Evolutionary conservation across 148 eudicot species (phyloP).

Genomic region (Pharnaceum exiguum): DNA sequence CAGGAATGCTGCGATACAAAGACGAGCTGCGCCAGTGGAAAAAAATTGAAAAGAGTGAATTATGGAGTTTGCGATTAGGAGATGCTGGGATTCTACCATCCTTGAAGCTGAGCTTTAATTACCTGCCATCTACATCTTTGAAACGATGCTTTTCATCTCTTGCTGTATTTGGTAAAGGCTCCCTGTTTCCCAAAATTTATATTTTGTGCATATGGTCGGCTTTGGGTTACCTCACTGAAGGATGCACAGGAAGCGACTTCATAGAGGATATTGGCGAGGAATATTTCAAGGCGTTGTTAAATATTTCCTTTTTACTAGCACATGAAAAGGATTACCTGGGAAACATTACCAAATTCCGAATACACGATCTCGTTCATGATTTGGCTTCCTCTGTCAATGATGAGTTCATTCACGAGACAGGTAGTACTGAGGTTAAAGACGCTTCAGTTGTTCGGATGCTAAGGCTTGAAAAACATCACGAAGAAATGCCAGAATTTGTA

Average conservation of each 20-base stretch:
- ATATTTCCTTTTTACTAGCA: not conserved
- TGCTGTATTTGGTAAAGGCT: not conserved
- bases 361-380: constrained; percentile 1
- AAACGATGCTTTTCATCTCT: not conserved
- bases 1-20: not conserved
- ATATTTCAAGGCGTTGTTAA: not conserved
- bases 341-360: not conserved
- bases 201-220: not conserved
- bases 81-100: constrained; percentile 5
- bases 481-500: not conserved
- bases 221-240: not conserved
- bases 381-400: not conserved
- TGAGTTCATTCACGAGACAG: not conserved
- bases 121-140: not conserved
- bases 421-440: too few relatives aligned
- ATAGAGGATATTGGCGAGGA: not conserved
- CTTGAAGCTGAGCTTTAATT: constrained; percentile 1
- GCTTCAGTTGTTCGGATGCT: too few relatives aligned
- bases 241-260: too few relatives aligned
- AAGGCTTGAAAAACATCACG: too few relatives aligned
- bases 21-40: not conserved
- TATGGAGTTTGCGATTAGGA: too few relatives aligned
- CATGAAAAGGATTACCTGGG: not conserved
- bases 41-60: not conserved
- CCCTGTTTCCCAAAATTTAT: not conserved